Percentiles rank a stretch among this genome's conserved stretches.
Conservation (phyloP, 805 yeast genomes). For the Ogataea degrootiae region DNA sequence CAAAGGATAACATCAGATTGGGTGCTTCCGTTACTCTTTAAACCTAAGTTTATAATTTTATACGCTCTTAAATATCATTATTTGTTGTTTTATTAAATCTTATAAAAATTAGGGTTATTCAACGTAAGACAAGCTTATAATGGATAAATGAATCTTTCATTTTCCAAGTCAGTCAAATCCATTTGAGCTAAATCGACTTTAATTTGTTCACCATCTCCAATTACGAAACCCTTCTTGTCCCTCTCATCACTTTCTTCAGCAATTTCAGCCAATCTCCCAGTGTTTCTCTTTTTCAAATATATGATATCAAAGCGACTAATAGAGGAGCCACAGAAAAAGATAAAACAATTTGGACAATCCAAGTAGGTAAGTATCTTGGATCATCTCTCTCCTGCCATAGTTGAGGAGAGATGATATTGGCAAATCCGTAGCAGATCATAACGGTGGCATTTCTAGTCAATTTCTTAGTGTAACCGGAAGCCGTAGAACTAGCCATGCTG, state of each 20-base stretch:
- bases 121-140: slow-evolving; percentile 18
- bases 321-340: slow-evolving; percentile 44
- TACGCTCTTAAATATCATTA: too few relatives aligned
- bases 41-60: too few relatives aligned
- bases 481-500: slow-evolving; percentile 25
- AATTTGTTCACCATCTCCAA: slow-evolving; percentile 16
- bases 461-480: slow-evolving; percentile 48
- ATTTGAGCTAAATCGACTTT: slow-evolving; percentile 39
- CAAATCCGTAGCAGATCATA: slow-evolving; percentile 43
- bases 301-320: slow-evolving; percentile 39
- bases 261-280: slow-evolving; percentile 27
- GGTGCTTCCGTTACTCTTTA: too few relatives aligned
- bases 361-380: slow-evolving; percentile 45
- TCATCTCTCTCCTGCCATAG: slow-evolving; percentile 46
- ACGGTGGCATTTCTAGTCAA: slow-evolving; percentile 43
- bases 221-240: slow-evolving; percentile 24
- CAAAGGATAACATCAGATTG: too few relatives aligned
- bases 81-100: too few relatives aligned
- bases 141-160: slow-evolving; percentile 48
- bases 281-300: slow-evolving; percentile 42
- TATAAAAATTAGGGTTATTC: too few relatives aligned
- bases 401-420: slow-evolving; percentile 54
- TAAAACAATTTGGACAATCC: slow-evolving; percentile 55
- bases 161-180: slow-evolving; percentile 52
- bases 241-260: slow-evolving; percentile 14